Percentiles rank a stretch among this genome's conserved stretches.
These are phyloP conservation scores for Fusarium succisae DNA, from an alignment of 2,329 filamentous ascomycete species.

Conservation along the genomic window DNA sequence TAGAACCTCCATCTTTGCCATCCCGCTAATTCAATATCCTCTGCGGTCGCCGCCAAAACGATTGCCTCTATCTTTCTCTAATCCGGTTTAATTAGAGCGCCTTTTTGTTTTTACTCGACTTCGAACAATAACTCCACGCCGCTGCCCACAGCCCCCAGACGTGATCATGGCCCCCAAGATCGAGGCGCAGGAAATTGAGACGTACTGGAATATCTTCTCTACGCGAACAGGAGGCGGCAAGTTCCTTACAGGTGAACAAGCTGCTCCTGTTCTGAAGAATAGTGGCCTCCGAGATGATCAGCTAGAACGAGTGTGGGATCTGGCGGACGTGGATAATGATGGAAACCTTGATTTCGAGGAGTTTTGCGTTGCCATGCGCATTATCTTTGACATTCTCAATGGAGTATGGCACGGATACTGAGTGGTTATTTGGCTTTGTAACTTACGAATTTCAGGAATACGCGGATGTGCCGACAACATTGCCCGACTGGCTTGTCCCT, in stretches of 20 bases:
- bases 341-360: conserved; percentile 99
- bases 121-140: neutral
- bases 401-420: conserved; percentile 65
- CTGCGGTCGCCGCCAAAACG: conserved; percentile 26
- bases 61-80: conserved; percentile 6
- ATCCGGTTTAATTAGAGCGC: neutral
- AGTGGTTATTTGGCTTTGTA: conserved; percentile 1
- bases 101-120: neutral
- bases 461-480: conserved; percentile 80
- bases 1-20: conserved; percentile 16
- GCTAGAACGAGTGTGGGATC: conserved; percentile 96
- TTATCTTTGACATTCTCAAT: conserved; percentile 97
- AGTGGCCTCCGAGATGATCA: conserved; percentile 74
- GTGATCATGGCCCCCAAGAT: conserved; percentile 67
- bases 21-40: conserved; percentile 6
- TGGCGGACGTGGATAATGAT: conserved; percentile 96
- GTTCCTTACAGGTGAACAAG: conserved; percentile 69
- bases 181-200: conserved; percentile 70
- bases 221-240: conserved; percentile 68
- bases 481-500: conserved; percentile 97
- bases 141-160: conserved; percentile 16
- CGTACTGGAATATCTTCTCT: conserved; percentile 73
- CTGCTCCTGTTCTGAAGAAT: conserved; percentile 71
- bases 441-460: conserved; percentile 72
- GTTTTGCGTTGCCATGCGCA: conserved; percentile 97